Percentiles rank a stretch among this genome's conserved stretches.
phyloP scores from a whole-genome alignment of 495 filamentous ascomycete genomes.

The Amphirosellinia nigrospora region DNA sequence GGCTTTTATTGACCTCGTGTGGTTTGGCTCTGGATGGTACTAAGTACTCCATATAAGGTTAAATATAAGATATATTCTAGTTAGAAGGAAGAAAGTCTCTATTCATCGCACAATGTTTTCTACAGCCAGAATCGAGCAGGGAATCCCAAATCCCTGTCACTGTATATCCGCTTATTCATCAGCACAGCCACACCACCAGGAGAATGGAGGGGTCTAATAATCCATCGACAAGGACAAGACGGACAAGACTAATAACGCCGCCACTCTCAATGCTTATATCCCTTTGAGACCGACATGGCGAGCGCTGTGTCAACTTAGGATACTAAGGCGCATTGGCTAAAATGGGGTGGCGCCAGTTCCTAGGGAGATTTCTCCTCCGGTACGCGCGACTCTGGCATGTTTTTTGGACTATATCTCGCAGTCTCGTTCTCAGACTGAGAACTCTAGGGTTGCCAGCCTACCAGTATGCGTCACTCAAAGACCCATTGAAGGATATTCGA shows the following conservation, averaged over 20 bases:
- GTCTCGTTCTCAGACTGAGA: neutral
- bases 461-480: neutral
- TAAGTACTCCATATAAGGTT: too few species aligned
- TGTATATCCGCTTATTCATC: too few species aligned
- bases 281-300: neutral
- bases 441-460: neutral
- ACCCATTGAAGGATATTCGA: neutral
- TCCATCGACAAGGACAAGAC: neutral
- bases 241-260: neutral
- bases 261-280: too few species aligned
- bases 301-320: neutral
- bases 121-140: too few species aligned
- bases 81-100: too few species aligned
- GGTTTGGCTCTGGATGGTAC: neutral
- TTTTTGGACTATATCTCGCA: neutral
- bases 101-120: too few species aligned
- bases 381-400: neutral
- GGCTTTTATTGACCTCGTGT: neutral
- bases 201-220: too few species aligned
- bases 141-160: too few species aligned
- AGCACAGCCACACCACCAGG: too few species aligned
- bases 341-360: neutral
- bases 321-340: neutral
- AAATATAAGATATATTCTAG: too few species aligned
- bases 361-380: neutral